Base-by-base conservation (phyloP, 306 rosid genomes). In the Castanospermum australe region DNA sequence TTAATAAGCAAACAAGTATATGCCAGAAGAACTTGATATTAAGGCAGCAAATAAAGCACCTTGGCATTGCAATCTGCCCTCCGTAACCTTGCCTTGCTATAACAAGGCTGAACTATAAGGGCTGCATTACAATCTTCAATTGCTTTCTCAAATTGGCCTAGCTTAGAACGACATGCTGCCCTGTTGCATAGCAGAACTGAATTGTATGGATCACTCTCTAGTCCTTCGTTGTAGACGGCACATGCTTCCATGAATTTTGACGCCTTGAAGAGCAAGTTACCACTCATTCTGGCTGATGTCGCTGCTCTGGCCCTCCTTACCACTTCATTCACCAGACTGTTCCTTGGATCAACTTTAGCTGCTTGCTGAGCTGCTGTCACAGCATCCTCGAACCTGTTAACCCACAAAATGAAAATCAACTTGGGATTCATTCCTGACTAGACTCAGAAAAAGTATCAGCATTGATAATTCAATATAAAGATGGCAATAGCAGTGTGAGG, bases 91-190 rank as follows among this genome's bases (percentile, higher is more conserved):
- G 99, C 98, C 86, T 93, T 95, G 87, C 92, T 89, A 65, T 93
- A 93, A 78, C 78, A 75, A 45, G 97, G 96, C 79, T 80, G 87
- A 73, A 90, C 63, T 5, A 57, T 44, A 52, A 95, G 98, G 45
- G 99, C 99, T 0, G 90, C 81, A 39, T 86, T 79, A 86, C 99
- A 95, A 79, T 95, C 99, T 65, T 95, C 99, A 64, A 93, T 84
- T 35, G 99, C 99, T 78, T 91, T 95, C 77, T 95, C 99, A 44
- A 76, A 90, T 69, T 89, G 98, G 2, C 90, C 86, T 3, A 91
- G 86, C 81, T 95, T 95, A 4, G 92, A 90, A 35, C 91, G 99
- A 75, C 99, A 91, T 14, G 99, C 98, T 2, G 97, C 99, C 84
- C 99, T 87, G 84, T 95, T 95, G 89, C 96, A 91, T 20, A 91